Evolutionary conservation across 768 basidiomycete genomes (phyloP).

Genomic region (Leucocoprinus birnbaumii): DNA sequence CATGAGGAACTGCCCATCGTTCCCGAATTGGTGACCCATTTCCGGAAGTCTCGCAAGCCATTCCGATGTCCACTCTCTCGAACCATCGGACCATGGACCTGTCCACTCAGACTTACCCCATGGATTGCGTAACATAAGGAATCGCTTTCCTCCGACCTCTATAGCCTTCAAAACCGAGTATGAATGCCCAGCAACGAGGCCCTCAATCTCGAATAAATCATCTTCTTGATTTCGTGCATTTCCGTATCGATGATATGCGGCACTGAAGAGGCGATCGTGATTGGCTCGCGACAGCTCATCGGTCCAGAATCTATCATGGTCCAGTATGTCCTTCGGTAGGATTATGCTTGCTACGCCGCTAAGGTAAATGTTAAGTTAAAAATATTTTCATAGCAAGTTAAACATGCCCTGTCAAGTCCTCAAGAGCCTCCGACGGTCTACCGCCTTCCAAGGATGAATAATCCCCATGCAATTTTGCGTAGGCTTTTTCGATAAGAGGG

Average conservation of each 20-base stretch:
- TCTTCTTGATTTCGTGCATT: constrained; percentile 2
- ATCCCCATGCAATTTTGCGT: constrained; percentile 51
- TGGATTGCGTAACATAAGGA: constrained; percentile 43
- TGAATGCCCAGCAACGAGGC: constrained; percentile 33
- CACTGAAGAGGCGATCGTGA: constrained; percentile 22
- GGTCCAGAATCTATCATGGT: constrained; percentile 45
- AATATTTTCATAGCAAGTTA: neutral
- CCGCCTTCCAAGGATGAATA: constrained; percentile 32
- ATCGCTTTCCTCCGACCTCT: constrained; percentile 39
- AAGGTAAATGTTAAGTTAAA: neutral
- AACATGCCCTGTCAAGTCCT: constrained; percentile 51
- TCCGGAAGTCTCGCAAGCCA: constrained; percentile 34
- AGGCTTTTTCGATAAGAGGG: constrained; percentile 56
- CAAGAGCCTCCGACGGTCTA: constrained; percentile 40
- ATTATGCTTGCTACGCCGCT: neutral
- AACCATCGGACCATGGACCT: constrained; percentile 42
- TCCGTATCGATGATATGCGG: no score
- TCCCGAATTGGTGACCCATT: constrained; percentile 35
- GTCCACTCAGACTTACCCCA: constrained; percentile 42
- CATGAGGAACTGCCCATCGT: constrained; percentile 45
- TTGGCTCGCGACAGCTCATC: constrained; percentile 45
- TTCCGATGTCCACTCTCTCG: constrained; percentile 40
- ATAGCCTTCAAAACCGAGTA: constrained; percentile 40
- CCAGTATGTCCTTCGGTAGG: constrained; percentile 38
- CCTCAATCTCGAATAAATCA: constrained; percentile 18